Conservation (phyloP, 2,329 filamentous ascomycete genomes). For the Beauveria caledonica region DNA sequence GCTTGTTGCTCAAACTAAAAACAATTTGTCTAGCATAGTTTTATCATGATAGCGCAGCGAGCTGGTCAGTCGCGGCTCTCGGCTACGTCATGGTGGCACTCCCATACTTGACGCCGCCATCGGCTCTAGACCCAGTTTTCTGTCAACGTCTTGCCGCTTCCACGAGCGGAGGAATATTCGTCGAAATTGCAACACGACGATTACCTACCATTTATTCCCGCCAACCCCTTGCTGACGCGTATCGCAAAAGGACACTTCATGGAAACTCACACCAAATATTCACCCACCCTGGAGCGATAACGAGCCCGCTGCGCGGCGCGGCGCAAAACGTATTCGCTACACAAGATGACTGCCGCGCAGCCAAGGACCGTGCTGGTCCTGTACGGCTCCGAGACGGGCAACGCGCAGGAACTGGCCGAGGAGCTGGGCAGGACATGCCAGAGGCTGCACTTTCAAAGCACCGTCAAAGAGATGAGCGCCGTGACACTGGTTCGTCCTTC, state of each 20-base stretch:
- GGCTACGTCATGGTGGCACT: neutral
- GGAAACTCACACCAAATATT: neutral
- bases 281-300: neutral
- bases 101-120: slow-evolving; percentile 1
- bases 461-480: slow-evolving; percentile 68
- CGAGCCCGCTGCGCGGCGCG: neutral
- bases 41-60: no score
- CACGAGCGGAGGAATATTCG: neutral
- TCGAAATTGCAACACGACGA: neutral
- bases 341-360: slow-evolving; percentile 13
- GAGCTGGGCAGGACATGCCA: slow-evolving; percentile 69
- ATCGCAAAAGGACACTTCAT: neutral
- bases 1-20: no score
- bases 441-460: slow-evolving; percentile 68
- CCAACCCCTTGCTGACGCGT: no score
- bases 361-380: slow-evolving; percentile 55
- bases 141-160: neutral
- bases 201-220: neutral
- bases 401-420: slow-evolving; percentile 82
- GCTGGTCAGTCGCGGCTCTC: neutral
- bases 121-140: slow-evolving; percentile 9
- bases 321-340: neutral
- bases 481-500: slow-evolving; percentile 58
- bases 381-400: slow-evolving; percentile 93
- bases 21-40: neutral